phyloP scores from a whole-genome alignment of 2,329 filamentous ascomycete species.

The Berkeleyomyces rouxiae region DNA sequence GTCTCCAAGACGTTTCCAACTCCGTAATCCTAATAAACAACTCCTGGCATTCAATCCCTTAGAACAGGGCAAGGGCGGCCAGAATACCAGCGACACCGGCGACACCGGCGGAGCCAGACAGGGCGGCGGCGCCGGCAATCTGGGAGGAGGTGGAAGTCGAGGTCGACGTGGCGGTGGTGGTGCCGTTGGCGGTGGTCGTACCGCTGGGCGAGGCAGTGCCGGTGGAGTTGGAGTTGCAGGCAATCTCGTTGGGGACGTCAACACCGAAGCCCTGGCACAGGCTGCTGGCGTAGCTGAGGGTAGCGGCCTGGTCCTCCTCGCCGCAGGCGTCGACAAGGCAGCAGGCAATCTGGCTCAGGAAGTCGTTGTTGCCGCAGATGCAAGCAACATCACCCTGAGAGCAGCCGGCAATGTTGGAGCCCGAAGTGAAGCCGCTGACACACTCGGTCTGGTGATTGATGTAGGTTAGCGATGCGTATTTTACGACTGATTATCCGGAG shows the following conservation, averaged over 20 bases:
- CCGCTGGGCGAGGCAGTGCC: background rate
- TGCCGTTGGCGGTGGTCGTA: background rate
- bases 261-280: conserved; percentile 25
- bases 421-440: conserved; percentile 21
- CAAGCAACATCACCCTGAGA: conserved; percentile 24
- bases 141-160: background rate
- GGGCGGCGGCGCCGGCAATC: background rate
- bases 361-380: conserved; percentile 26
- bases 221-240: conserved; percentile 19
- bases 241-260: conserved; percentile 22
- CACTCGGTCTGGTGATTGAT: conserved; percentile 19
- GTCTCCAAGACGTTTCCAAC: background rate
- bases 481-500: background rate
- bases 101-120: background rate
- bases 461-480: background rate
- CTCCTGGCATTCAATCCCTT: background rate
- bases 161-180: background rate
- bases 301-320: conserved; percentile 19
- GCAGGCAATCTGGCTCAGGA: conserved; percentile 27
- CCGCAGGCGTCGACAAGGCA: conserved; percentile 24
- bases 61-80: conserved; percentile 11
- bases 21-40: no score
- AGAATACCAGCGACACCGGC: conserved; percentile 10
- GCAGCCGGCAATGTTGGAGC: conserved; percentile 24
- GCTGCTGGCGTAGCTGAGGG: conserved; percentile 23